A percentile compares a stretch with the other conserved stretches of the same genome.
These are phyloP conservation scores for Aspergillus ellipticus DNA, from an alignment of 495 filamentous ascomycete genomes.

Conservation along the genomic window DNA sequence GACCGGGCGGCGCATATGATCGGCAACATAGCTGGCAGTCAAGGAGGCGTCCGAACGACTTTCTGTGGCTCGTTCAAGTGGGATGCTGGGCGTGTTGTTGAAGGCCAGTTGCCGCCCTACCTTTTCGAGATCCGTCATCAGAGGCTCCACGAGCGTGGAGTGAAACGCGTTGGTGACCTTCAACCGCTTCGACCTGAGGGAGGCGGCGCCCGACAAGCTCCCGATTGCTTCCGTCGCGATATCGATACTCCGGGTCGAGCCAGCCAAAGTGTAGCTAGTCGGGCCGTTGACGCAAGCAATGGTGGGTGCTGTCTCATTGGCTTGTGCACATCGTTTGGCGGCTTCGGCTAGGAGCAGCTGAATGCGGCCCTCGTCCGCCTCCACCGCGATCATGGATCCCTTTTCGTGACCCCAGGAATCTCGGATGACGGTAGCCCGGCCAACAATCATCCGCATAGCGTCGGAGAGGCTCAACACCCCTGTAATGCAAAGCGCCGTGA, in stretches of 20 bases:
- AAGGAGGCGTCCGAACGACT: too few relatives aligned
- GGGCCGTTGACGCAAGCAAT: constrained; percentile 26
- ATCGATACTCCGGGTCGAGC: constrained; percentile 30
- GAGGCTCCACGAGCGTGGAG: constrained; percentile 37
- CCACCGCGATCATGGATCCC: constrained; percentile 48
- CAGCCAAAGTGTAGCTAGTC: constrained; percentile 40
- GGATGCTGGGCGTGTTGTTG: constrained; percentile 29
- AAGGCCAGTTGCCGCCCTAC: constrained; percentile 25
- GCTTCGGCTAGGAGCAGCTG: constrained; percentile 5
- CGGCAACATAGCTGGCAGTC: too few relatives aligned
- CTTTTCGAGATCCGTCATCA: constrained; percentile 25
- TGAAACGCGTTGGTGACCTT: constrained; percentile 52
- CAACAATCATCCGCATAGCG: constrained; percentile 35
- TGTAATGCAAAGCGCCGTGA: constrained; percentile 36
- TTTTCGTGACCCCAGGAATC: constrained; percentile 41
- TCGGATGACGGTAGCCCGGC: constrained; percentile 39
- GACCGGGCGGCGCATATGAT: constrained; percentile 49
- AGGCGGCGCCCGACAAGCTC: too few relatives aligned
- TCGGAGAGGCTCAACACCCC: constrained; percentile 30
- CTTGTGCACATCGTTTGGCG: neutral
- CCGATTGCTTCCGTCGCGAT: constrained; percentile 3
- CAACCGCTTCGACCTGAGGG: too few relatives aligned
- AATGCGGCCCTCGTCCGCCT: constrained; percentile 25
- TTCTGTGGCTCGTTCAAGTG: constrained; percentile 26
- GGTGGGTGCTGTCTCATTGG: neutral